Evolutionary conservation across 768 basidiomycete genomes (phyloP).

Genomic region (Pleurotus salmoneostramineus): DNA sequence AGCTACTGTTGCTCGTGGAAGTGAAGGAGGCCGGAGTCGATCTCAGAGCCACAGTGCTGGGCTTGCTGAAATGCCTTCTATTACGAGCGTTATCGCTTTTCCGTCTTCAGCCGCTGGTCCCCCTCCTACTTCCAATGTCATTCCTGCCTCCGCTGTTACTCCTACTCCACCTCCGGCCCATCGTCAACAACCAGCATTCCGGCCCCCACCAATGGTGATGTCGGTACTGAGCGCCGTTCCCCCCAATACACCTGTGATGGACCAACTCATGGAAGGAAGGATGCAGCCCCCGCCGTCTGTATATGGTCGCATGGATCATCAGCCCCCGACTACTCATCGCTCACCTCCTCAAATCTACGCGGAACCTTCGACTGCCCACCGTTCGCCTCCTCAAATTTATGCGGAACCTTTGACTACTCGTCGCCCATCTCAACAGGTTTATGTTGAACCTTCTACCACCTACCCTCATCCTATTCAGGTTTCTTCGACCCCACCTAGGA

Average conservation of each 20-base stretch:
- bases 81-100: slow-evolving; percentile 1
- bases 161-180: not conserved
- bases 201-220: not conserved
- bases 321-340: not conserved
- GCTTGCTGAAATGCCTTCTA: not conserved
- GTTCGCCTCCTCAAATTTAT: not conserved
- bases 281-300: not conserved
- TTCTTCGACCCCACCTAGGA: no score
- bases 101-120: not conserved
- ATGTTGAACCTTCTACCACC: no score
- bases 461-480: no score
- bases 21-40: not conserved
- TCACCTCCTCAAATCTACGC: not conserved
- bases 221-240: not conserved
- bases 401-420: not conserved
- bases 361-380: not conserved
- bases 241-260: not conserved
- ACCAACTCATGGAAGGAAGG: not conserved
- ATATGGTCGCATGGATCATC: not conserved
- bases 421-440: no score
- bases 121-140: not conserved
- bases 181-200: not conserved
- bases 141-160: not conserved
- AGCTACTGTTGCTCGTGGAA: not conserved
- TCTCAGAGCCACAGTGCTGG: not conserved